phyloP scores from a whole-genome alignment of 805 yeast species.

The Candida krabiensis region DNA sequence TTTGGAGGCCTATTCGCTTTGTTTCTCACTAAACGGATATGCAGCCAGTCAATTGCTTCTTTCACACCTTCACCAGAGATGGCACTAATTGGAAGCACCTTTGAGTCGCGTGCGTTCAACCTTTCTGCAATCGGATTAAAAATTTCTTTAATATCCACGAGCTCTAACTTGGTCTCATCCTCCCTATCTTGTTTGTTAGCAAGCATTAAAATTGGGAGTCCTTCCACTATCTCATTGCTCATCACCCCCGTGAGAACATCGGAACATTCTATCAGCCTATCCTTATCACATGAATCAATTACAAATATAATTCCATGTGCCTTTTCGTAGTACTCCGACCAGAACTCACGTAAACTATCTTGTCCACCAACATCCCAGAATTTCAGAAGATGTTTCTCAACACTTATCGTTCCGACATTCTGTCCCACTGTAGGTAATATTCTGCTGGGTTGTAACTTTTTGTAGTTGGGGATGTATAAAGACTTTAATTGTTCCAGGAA shows the following conservation, averaged over 20 bases:
- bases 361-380: constrained; percentile 99
- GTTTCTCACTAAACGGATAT: constrained; percentile 67
- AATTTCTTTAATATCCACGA: constrained; percentile 78
- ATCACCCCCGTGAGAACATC: constrained; percentile 60
- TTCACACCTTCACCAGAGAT: constrained; percentile 77
- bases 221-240: constrained; percentile 60
- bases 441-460: constrained; percentile 51
- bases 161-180: constrained; percentile 56
- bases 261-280: constrained; percentile 79
- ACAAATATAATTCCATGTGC: constrained; percentile 93
- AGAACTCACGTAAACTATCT: constrained; percentile 74
- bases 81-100: constrained; percentile 89
- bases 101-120: constrained; percentile 85
- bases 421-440: constrained; percentile 96
- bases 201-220: constrained; percentile 89
- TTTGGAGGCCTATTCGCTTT: constrained; percentile 59
- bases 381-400: constrained; percentile 50
- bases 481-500: constrained; percentile 66
- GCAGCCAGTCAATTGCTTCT: constrained; percentile 89
- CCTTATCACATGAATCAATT: constrained; percentile 87
- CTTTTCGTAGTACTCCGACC: constrained; percentile 82
- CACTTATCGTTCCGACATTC: constrained; percentile 57
- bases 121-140: constrained; percentile 80
- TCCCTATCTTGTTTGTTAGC: constrained; percentile 91
- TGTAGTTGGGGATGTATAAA: constrained; percentile 47